Percentiles rank a stretch among this genome's conserved stretches.
These are phyloP conservation scores for Tricladium varicosporioides DNA, from an alignment of 2,329 filamentous ascomycete species.

Conservation along the genomic window DNA sequence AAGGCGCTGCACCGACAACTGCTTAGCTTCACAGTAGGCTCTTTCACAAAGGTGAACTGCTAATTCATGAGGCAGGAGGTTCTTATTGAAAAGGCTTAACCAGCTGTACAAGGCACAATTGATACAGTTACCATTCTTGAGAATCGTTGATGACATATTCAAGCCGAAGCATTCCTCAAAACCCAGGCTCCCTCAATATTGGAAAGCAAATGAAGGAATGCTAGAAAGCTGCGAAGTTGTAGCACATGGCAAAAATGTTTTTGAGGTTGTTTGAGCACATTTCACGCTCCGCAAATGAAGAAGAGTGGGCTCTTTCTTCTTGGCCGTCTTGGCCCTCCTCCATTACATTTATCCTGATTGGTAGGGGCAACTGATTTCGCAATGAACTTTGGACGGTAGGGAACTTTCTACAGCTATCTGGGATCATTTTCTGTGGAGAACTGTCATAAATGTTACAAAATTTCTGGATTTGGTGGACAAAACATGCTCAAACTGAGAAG, in stretches of 20 bases:
- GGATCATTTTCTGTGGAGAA: background rate
- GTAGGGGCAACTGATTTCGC: background rate
- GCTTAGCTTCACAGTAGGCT: too few species aligned
- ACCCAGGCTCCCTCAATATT: background rate
- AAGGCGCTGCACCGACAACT: too few species aligned
- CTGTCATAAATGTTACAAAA: background rate
- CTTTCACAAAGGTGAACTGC: too few species aligned
- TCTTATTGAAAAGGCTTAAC: too few species aligned
- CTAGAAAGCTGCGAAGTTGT: background rate
- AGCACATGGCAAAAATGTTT: too few species aligned
- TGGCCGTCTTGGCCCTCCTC: background rate
- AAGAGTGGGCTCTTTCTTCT: conserved; percentile 5
- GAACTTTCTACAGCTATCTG: background rate
- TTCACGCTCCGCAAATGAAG: background rate
- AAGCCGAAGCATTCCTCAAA: background rate
- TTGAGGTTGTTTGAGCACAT: conserved; percentile 12
- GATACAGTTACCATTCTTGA: too few species aligned
- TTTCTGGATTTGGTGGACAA: background rate
- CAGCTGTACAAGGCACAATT: too few species aligned
- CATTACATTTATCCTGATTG: conserved; percentile 1
- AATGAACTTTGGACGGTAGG: background rate
- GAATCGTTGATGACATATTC: too few species aligned
- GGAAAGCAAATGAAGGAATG: background rate
- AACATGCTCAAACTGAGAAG: background rate
- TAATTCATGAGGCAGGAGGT: too few species aligned